Evolutionary conservation across 2,329 filamentous ascomycete genomes (phyloP), one percentile per base, ranked within the genome.

Genomic region (Penicillium sp.): DNA sequence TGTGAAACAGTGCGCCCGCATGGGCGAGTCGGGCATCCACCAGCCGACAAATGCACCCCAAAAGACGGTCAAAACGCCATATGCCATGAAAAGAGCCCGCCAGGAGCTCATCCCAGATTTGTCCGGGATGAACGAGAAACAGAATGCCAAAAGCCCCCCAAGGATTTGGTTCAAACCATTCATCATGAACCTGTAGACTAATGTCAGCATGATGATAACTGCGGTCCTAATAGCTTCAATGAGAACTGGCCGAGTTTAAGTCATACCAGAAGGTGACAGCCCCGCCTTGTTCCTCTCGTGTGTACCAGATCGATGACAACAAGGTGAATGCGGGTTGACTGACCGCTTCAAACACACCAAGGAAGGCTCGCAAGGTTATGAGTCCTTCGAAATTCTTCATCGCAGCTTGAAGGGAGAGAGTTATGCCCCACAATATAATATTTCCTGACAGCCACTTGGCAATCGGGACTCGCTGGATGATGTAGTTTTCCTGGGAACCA

Each of bases 181-280:
- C 48, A 63, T 63, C 61, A 61, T 63, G 17, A 61, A 63, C 61
- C 61, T 63, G 17, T 25, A 28, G 3, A 35, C 8, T 2, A 10
- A 5, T 6, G 3, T 17, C 45, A 45, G 12, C 12, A 28, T 25
- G 1, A 6, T 22, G 10, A 12, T 8, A 28, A 22, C 7, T 15
- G 17, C 28, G 5, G 42, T 1, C 0, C 1, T 3, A 14, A 25
- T 17, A 7, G 10, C 6, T 34, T 34, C 14, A 7, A 10, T 17
- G 8, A 5, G 3, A 1, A 25, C 25, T 15, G 17, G 6, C 42
- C 2, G 12, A 45, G 20, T 22, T 4, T 6, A 15, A 6, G 47
- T 47, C 48, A 41, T 54, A 61, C 61, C 61, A 51, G 15, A 51
- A 51, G n/a, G 48, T 51, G 20, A 51, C 48, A 5, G 48, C 48